Evolutionary conservation across 2,329 filamentous ascomycete species (phyloP), one percentile per base, ranked within the genome.

Genomic region (Fusarium albosuccineum): DNA sequence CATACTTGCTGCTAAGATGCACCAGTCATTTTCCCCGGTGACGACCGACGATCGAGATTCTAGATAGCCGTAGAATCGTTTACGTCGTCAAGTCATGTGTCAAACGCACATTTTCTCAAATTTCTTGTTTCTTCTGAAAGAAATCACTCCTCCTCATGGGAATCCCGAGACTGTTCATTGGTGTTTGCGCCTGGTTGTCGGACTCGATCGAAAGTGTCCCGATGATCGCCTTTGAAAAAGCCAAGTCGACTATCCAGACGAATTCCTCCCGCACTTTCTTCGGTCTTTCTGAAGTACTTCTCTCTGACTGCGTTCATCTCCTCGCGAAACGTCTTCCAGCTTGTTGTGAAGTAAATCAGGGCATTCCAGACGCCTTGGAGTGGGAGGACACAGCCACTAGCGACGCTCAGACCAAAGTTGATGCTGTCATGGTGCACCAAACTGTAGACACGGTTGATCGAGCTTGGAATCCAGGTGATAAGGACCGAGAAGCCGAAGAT

Each of bases 341-440:
- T 92, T 2, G 91, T 92, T 3, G 85, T 87, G 63, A 91, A 86
- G 76, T 93, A 95, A 51, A 95, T 92, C 49, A 92, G 78, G 34
- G 89, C 86, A 73, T 95, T 95, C 91, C 92, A 94, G 49, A 93
- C 87, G 1, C 92, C 92, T 75, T 95, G 92, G 0, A 93, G 82
- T 0, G 92, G 91, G 4, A 95, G 81, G 0, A 94, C 91, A 11
- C 92, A 83, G 3, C 89, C 89, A 26, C 90, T 90, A 1, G 87
- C 86, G 37, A 92, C 84, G 73, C 91, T 91, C 41, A 94, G 83
- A 3, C 82, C 83, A 73, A 89, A 94, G 70, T 82, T 86, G 60
- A 85, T 80, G 27, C 80, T 72, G 10, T 82, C 73, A 6, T 72
- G 44, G 62, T 87, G 80, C 3, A 87, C 80, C 40, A 93, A 81